Conservation (phyloP, 2,329 filamentous ascomycete genomes). For the Ophiostoma sp. region DNA sequence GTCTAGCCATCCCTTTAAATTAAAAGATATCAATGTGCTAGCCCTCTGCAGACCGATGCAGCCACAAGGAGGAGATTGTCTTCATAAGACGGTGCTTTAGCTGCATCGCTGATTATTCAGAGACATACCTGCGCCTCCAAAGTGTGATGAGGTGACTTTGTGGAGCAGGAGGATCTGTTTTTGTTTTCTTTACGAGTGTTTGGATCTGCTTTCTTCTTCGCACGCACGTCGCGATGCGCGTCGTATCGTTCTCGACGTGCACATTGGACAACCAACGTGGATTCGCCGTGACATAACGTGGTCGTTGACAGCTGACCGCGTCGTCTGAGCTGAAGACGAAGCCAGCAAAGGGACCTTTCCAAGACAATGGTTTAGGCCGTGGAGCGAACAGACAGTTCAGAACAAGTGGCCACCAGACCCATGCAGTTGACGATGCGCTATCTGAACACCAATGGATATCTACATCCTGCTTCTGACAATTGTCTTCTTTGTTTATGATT, state of each 20-base stretch:
- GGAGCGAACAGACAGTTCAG: too few relatives aligned
- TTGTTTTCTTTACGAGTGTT: background rate
- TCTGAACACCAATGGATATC: too few relatives aligned
- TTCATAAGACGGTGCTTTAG: background rate
- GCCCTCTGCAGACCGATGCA: background rate
- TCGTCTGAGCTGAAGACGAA: background rate
- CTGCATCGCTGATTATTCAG: background rate
- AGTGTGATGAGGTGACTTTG: background rate
- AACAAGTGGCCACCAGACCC: too few relatives aligned
- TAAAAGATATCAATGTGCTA: background rate
- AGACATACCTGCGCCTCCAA: background rate
- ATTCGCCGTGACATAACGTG: background rate
- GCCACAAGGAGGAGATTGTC: constrained; percentile 7
- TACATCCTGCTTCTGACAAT: too few relatives aligned
- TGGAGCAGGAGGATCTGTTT: background rate
- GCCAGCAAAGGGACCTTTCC: background rate
- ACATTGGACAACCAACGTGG: background rate
- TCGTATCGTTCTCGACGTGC: too few relatives aligned
- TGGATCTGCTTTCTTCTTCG: too few relatives aligned
- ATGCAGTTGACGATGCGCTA: too few relatives aligned
- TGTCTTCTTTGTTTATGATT: too few relatives aligned
- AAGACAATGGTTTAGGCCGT: too few relatives aligned
- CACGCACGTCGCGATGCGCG: too few relatives aligned
- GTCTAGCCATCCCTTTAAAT: too few relatives aligned
- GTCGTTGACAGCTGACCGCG: background rate